These are phyloP conservation scores for Gossypium ekmanianum DNA, from an alignment of 345 rosid genomes.

Conservation along the genomic window DNA sequence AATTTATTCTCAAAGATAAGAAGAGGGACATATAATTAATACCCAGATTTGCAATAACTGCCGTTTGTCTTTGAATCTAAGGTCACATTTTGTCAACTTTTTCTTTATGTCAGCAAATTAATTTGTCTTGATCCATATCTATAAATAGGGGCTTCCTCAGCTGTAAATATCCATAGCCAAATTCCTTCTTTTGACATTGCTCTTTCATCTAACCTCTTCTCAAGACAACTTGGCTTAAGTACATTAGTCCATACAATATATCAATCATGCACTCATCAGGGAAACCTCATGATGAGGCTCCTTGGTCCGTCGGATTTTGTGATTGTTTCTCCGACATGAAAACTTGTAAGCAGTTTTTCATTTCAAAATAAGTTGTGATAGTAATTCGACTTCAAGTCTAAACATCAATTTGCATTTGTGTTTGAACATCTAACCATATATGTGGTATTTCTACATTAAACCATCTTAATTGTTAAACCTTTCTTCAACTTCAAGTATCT, in stretches of 20 bases:
- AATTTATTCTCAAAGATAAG: too few relatives aligned
- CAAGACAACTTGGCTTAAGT: background rate
- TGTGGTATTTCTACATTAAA: constrained; percentile 15
- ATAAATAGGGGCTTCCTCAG: background rate
- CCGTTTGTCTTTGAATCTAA: too few relatives aligned
- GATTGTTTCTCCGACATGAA: constrained; percentile 39
- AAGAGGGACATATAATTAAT: too few relatives aligned
- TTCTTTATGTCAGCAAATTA: background rate
- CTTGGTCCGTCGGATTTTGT: constrained; percentile 48
- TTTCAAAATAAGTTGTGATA: background rate
- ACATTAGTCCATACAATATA: background rate
- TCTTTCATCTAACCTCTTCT: background rate
- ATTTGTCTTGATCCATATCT: background rate
- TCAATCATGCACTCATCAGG: background rate
- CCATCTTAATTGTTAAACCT: background rate
- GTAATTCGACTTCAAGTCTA: too few relatives aligned
- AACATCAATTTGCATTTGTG: background rate
- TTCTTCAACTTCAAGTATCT: background rate
- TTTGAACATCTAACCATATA: background rate
- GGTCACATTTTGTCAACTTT: too few relatives aligned
- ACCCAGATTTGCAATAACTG: too few relatives aligned
- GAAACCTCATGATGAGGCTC: background rate
- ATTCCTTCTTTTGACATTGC: background rate
- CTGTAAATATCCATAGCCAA: background rate
- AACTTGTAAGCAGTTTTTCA: constrained; percentile 26